Base-by-base conservation (phyloP, 1,139 yeast species). In the Blastobotrys persicus region DNA sequence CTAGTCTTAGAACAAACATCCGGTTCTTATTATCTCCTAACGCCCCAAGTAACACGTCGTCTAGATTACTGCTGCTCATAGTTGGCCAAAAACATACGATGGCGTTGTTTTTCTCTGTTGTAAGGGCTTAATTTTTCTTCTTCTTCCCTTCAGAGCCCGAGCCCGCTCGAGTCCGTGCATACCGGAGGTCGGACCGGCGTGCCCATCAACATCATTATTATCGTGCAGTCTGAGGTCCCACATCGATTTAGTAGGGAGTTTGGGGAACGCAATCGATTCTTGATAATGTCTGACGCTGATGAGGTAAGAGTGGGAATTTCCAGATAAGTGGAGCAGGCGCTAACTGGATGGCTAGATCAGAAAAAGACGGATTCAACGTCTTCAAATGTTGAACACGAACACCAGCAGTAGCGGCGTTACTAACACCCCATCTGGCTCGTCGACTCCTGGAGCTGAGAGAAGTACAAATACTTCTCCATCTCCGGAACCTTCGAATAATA, bases 1-100 rank as follows among this genome's bases (percentile, higher is more conserved):
- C 91, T 42, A 82, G 65, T 12, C 76, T 71, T 28, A 81, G 62
- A 19, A 83, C 70, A 60, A 81, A 81, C 52, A 69, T 66, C 47
- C 83, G 69, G 60, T 78, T 83, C 51, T 71, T 76, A 19, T 72
- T 70, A 57, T 76, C 76, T 46, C 67, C 67, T 14, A 80, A 62
- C 1, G 84, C 83, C 1, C 60, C 57, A 37, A 61, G 50, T 53
- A 75, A 59, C 1, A 68, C 71, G 13, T 64, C 64, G 42, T 61
- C 63, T n/a, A 53, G 45, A 2, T 40, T 26, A 19, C 34, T 40
- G 43, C 43, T 31, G 20, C 28, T 40, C 20, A 13, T 40, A 3
- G 4, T 28, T 2, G 28, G 9, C 9, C 28, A 23, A 23, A 33
- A 23, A 23, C 28, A 23, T 23, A 23, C 28, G 28, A 23, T 23